Evolutionary conservation across 352 stramenopile genomes (phyloP).

Genomic region (Phytopythium vexans): DNA sequence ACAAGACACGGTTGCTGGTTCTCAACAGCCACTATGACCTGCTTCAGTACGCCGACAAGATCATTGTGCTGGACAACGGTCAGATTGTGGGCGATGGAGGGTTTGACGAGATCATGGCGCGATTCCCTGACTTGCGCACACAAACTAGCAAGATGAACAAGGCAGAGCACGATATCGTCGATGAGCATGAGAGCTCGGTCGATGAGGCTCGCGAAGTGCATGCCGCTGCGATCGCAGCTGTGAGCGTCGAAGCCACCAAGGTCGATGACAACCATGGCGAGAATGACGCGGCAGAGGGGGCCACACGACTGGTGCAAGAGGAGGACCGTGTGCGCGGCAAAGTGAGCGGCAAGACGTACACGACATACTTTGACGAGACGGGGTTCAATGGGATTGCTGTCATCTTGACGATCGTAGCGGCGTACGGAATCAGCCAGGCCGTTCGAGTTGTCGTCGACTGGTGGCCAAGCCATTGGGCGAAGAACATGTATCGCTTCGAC

Average conservation of each 20-base stretch:
- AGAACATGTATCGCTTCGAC: conserved; percentile 15
- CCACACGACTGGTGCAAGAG: conserved; percentile 9
- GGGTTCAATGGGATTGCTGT: conserved; percentile 13
- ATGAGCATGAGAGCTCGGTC: conserved; percentile 9
- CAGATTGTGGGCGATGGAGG: conserved; percentile 17
- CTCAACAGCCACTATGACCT: conserved; percentile 45
- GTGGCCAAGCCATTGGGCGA: conserved; percentile 26
- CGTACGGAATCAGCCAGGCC: conserved; percentile 11
- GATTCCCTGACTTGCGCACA: conserved; percentile 21
- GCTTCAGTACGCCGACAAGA: conserved; percentile 25
- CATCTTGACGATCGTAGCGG: conserved; percentile 8
- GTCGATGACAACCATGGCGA: not conserved
- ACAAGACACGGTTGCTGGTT: conserved; percentile 77
- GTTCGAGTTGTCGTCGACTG: conserved; percentile 21
- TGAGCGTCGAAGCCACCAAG: too few species aligned
- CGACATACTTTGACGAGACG: conserved; percentile 21
- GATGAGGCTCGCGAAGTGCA: not conserved
- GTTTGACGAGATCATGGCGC: conserved; percentile 15
- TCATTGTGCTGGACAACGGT: conserved; percentile 31
- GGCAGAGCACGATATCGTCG: conserved; percentile 18
- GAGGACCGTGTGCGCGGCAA: conserved; percentile 17
- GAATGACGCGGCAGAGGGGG: conserved; percentile 1
- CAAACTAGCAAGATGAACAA: conserved; percentile 14
- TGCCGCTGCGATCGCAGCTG: too few species aligned
- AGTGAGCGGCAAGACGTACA: conserved; percentile 14